Evolutionary conservation across 2,329 filamentous ascomycete genomes (phyloP), one percentile per base, ranked within the genome.

Genomic region (Cladosporium austrohemisphaericum): DNA sequence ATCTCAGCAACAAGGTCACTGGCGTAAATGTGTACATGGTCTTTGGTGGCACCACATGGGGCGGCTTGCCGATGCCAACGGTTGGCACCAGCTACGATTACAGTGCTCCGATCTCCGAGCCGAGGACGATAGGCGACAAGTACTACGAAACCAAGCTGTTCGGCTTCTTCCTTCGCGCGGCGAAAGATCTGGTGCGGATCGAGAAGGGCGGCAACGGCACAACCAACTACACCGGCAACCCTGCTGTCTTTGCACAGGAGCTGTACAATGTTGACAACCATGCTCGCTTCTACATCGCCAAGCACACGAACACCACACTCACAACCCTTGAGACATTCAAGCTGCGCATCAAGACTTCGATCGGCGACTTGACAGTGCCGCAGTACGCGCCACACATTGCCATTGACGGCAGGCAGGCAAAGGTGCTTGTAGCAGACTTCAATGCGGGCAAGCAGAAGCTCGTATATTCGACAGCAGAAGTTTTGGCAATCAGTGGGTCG

Each of bases 31-130:
- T 85, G 2, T 85, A 85, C 60, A 84, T 85, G 80, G 66, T 81
- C 44, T 85, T 76, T 45, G 81, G 81, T 3, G 81, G 81, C 2
- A 84, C 81, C 0, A 83, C 79, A 53, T 84, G 79, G 80, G 81
- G 80, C 4, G 76, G 75, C 40, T 66, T 81, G 23, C 76, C 79
- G 10, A 74, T 75, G 3, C 79, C 81, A 0, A 75, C 78, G 1
- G 79, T 80, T 23, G 79, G 75, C 1, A 79, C 76, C 3, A 81
- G 77, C 25, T 84, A 84, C 55, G 81, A 84, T 60, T 84, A 84
- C 60, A 80, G 76, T 4, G 76, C 79, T 3, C 80, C 81, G 0
- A 79, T 84, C 13, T 77, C 76, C 1, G 79, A 83, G 59, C 77
- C 77, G 56, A 73, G 81, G 10, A 68, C 68, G 8, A 77, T 84